A percentile compares a stretch with the other conserved stretches of the same genome.
Evolutionary conservation across 2,329 filamentous ascomycete genomes (phyloP).

Genomic region (Cordyceps cateniannulata): DNA sequence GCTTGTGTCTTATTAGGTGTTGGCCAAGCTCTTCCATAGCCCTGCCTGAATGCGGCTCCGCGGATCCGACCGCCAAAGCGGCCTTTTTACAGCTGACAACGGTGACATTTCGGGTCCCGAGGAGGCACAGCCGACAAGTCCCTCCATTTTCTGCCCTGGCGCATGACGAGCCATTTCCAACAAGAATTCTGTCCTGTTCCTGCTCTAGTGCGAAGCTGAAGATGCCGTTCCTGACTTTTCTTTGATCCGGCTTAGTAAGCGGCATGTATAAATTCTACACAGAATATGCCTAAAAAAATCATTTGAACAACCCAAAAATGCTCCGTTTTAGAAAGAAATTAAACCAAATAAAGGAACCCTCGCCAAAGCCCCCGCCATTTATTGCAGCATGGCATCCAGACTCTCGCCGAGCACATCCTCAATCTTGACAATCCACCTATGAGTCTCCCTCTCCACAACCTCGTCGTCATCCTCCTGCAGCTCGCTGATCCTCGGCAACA

Average conservation of each 20-base stretch:
- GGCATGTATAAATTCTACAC: background rate
- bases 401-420: conserved; percentile 86
- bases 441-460: conserved; percentile 80
- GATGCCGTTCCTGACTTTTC: background rate
- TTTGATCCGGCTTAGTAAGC: background rate
- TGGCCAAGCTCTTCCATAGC: background rate
- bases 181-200: background rate
- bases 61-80: background rate
- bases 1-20: background rate
- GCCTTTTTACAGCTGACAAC: background rate
- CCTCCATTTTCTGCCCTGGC: background rate
- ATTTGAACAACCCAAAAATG: background rate
- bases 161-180: background rate
- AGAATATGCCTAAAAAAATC: background rate
- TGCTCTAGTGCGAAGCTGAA: background rate
- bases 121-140: background rate
- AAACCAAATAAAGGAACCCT: background rate
- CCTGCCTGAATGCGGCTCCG: conserved; percentile 1
- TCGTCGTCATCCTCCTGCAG: conserved; percentile 96
- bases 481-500: conserved; percentile 93
- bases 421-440: conserved; percentile 84
- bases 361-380: conserved; percentile 24
- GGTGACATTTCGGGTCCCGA: conserved; percentile 5
- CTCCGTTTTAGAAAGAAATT: conserved; percentile 20
- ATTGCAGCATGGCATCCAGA: conserved; percentile 87